A percentile compares a stretch with the other conserved stretches of the same genome.
These are phyloP conservation scores for Syncephalis plumigaleata DNA, from an alignment of 371 early-diverging fungal genomes.

Conservation along the genomic window DNA sequence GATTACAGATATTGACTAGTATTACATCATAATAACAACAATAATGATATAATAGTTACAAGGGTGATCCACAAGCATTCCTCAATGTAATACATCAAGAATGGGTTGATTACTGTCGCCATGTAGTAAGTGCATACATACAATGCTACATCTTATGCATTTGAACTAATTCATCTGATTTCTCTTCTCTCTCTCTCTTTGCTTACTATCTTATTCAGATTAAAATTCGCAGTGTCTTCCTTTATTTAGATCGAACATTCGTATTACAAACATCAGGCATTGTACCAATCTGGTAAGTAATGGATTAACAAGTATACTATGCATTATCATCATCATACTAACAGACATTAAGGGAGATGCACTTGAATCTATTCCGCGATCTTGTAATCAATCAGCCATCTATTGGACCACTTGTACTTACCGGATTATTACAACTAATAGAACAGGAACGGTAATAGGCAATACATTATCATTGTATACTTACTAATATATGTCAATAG, in stretches of 20 bases:
- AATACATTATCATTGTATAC: slow-evolving; percentile 1
- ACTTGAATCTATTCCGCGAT: slow-evolving; percentile 48
- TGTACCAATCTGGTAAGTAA: slow-evolving; percentile 41
- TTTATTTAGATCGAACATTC: slow-evolving; percentile 83
- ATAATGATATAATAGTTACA: slow-evolving; percentile 11
- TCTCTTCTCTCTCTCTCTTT: neutral
- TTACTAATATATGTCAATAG: slow-evolving; percentile 11
- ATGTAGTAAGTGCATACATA: slow-evolving; percentile 21
- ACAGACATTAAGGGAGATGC: slow-evolving; percentile 37
- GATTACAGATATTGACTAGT: slow-evolving; percentile 1
- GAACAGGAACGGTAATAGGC: slow-evolving; percentile 27
- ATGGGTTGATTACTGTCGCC: slow-evolving; percentile 48
- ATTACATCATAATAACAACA: slow-evolving; percentile 6
- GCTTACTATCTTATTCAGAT: slow-evolving; percentile 13
- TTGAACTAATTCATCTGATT: slow-evolving; percentile 1
- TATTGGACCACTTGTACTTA: slow-evolving; percentile 30
- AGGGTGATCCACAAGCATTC: slow-evolving; percentile 17
- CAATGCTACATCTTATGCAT: neutral
- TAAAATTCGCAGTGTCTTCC: slow-evolving; percentile 65
- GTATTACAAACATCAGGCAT: slow-evolving; percentile 49
- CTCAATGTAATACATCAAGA: slow-evolving; percentile 28
- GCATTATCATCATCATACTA: neutral
- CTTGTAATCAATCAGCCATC: slow-evolving; percentile 24
- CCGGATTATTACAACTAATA: slow-evolving; percentile 31
- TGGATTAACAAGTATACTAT: neutral